Conservation (phyloP, 306 rosid genomes). For the Ochetophila trinervis region DNA sequence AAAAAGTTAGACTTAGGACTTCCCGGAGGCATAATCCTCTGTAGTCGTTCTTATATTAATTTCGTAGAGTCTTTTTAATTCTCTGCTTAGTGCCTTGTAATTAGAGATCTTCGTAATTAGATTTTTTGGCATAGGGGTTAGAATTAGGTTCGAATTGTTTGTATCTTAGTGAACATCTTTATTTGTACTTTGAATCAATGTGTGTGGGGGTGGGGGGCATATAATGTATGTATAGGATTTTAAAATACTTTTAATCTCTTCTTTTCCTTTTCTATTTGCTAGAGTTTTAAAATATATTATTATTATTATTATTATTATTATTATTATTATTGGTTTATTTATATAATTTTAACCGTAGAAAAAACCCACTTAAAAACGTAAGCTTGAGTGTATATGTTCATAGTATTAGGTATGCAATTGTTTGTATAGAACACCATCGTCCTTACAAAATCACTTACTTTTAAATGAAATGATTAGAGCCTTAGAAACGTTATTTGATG, state of each 20-base stretch:
- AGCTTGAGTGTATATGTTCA: not conserved
- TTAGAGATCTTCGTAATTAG: not conserved
- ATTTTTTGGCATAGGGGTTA: not conserved
- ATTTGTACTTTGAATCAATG: too few relatives aligned
- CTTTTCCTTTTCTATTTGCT: too few relatives aligned
- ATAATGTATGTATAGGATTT: too few relatives aligned
- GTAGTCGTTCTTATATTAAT: not conserved
- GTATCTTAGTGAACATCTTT: not conserved
- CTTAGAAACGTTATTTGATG: not conserved
- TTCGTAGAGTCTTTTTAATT: not conserved
- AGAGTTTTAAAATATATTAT: too few relatives aligned
- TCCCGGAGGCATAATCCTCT: not conserved
- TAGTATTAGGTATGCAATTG: not conserved
- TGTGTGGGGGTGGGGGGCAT: too few relatives aligned
- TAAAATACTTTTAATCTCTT: too few relatives aligned
- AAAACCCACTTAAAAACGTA: too few relatives aligned
- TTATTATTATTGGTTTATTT: not conserved
- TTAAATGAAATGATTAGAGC: slow-evolving; percentile 2
- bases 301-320: too few relatives aligned
- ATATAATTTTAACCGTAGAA: not conserved
- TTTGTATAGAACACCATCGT: not conserved
- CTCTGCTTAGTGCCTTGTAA: not conserved
- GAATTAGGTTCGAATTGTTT: slow-evolving; percentile 6
- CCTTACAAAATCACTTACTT: not conserved
- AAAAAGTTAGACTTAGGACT: not conserved